These are phyloP conservation scores for Xylaria sp. DNA, from an alignment of 2,329 filamentous ascomycete species.

Conservation along the genomic window DNA sequence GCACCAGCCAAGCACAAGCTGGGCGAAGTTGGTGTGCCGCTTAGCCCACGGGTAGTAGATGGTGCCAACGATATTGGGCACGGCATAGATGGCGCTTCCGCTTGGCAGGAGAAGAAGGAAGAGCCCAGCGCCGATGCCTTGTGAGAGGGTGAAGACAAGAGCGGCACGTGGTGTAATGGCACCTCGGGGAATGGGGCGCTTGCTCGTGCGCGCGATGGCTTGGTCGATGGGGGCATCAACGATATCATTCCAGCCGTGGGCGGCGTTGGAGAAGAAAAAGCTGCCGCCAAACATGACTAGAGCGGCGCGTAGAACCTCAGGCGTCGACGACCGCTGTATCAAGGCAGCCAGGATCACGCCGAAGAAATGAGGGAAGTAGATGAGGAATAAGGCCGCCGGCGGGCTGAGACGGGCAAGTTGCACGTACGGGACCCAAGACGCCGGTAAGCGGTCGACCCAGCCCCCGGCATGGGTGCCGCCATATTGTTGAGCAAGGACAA, in stretches of 20 bases:
- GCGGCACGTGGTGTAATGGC: constrained; percentile 40
- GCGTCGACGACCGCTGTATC: constrained; percentile 26
- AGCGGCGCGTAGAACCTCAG: constrained; percentile 28
- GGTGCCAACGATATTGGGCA: constrained; percentile 39
- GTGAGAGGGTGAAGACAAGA: constrained; percentile 39
- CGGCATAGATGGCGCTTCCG: constrained; percentile 34
- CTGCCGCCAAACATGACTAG: constrained; percentile 34
- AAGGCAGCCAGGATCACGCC: constrained; percentile 39
- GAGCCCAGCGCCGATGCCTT: constrained; percentile 34
- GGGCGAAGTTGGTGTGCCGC: constrained; percentile 44
- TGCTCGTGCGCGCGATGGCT: constrained; percentile 39
- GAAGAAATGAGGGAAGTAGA: constrained; percentile 44
- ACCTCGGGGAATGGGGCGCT: constrained; percentile 44
- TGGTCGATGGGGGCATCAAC: constrained; percentile 44
- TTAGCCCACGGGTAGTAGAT: constrained; percentile 45
- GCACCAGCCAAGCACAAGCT: constrained; percentile 44
- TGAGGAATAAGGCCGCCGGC: constrained; percentile 41
- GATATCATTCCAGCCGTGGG: constrained; percentile 45
- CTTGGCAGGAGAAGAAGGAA: constrained; percentile 35
- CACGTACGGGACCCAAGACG: constrained; percentile 43
- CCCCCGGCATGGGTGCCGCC: constrained; percentile 41
- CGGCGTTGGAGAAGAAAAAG: constrained; percentile 44
- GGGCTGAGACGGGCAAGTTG: constrained; percentile 43
- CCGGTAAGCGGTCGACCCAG: constrained; percentile 41
- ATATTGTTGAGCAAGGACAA: constrained; percentile 38